Percentiles rank a stretch among this genome's conserved stretches.
Evolutionary conservation across 208 protist genomes (phyloP).

Genomic region (Leishmania amazonensis): DNA sequence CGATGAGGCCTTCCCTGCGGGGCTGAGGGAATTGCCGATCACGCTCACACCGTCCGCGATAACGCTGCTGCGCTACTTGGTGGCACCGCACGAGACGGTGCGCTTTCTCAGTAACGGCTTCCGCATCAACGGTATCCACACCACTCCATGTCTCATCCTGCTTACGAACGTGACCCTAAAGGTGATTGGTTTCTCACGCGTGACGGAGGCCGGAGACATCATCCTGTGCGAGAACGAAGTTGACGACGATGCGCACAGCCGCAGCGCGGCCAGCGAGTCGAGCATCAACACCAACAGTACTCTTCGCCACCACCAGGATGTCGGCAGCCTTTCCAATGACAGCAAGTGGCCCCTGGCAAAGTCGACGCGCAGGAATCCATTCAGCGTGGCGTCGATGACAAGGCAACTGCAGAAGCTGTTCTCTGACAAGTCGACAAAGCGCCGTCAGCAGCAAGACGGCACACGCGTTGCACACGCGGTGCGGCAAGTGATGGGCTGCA

Average conservation of each 20-base stretch:
- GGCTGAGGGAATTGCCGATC: constrained; percentile 57
- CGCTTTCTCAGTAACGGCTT: constrained; percentile 91
- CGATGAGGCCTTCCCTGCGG: constrained; percentile 17
- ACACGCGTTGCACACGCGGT: constrained; percentile 82
- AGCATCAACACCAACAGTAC: constrained; percentile 8
- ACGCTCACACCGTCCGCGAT: constrained; percentile 62
- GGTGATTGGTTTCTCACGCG: constrained; percentile 71
- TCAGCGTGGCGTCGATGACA: constrained; percentile 52
- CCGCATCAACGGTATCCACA: constrained; percentile 82
- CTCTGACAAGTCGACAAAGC: constrained; percentile 39
- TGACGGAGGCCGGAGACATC: constrained; percentile 83
- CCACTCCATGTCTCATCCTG: constrained; percentile 84
- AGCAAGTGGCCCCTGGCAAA: constrained; percentile 2
- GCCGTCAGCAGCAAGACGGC: constrained; percentile 67
- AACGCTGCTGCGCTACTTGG: constrained; percentile 70
- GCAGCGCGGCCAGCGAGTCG: constrained; percentile 10
- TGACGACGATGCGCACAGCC: constrained; percentile 7
- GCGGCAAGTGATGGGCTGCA: constrained; percentile 69
- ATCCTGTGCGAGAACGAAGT: constrained; percentile 67
- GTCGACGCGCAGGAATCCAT: constrained; percentile 26
- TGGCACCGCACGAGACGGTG: constrained; percentile 72
- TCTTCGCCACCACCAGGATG: not conserved
- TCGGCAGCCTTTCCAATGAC: not conserved
- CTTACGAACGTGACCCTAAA: constrained; percentile 70
- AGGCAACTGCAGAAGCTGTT: constrained; percentile 78